Base-by-base conservation (phyloP, 495 filamentous ascomycete species). In the Cercophora sp. region DNA sequence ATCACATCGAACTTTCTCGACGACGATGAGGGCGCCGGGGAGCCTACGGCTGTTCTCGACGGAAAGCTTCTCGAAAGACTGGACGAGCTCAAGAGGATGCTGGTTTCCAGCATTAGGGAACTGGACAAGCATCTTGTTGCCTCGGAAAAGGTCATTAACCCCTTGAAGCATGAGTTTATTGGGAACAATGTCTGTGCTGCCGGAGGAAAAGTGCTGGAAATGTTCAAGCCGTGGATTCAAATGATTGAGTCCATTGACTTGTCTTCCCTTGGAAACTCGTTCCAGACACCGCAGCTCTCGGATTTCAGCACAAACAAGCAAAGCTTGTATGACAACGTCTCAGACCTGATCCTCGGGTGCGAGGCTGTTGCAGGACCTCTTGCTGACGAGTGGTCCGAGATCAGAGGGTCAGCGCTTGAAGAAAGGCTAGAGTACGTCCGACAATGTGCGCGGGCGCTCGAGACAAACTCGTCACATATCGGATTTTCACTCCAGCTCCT, bases 291-390 rank as follows among this genome's bases (percentile, higher is more conserved):
- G 0, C 89, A 93, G 62, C 70, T 97, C 23, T 79, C 86, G 25
- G 93, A 97, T 59, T 96, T 96, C 64, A 83, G 83, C 58, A 78
- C 83, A 24, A 89, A 93, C 59, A 97, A 96, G 71, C 93, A 98
- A 64, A 83, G 84, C 52, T 71, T 94, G 26, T 96, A 96, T 65
- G 93, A 97, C 70, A 85, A 87, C 18, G 86, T 95, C 53, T 89
- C 89, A 36, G 93, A 98, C 62, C 79, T 98, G 37, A 70, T 96
- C 10, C 63, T 96, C 16, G 82, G 85, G 49, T 95, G 90, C 64
- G 92, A 97, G 66, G 82, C 83, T 6, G 84, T 96, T 9, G 86
- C 91, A 9, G 87, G 89, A 11, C 92, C 94, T 27, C 73, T 98
- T 24, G 87, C 85, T 9, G 93, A 98, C 64, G 93, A 98, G 68